Evolutionary conservation across 75 land plant species (phyloP), one percentile per base, ranked within the genome.

Genomic region (Sequoia sempervirens): DNA sequence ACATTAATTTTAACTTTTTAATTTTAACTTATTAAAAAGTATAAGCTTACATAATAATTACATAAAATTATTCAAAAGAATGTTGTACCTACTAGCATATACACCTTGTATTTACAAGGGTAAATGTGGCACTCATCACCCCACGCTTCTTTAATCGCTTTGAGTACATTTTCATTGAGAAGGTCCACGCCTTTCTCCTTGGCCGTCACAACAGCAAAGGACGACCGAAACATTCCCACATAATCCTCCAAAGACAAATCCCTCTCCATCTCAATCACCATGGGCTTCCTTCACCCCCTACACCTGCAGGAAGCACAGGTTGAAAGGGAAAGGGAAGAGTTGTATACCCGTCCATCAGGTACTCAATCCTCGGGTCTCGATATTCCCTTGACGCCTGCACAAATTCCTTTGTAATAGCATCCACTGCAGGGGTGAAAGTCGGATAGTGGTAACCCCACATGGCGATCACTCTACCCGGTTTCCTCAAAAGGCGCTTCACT

Each of bases 391-490:
- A 69, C 5, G 38, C 34, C 37, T 72, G 37, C 75, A 28, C 13
- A 5, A 72, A 36, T 0, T 82, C 66, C 2, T 61, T 36, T 45
- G 86, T 80, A 2, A 91, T 68, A 4, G 79, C 53, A 83, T 94
- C 96, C 40, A 95, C 88, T 23, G 82, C 41, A n/a, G 80, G 66
- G 80, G 79, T 79, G 43, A 89, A 84, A 28, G 40, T 26, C 9
- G 91, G 91, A 13, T 3, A 5, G 28, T 85, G 83, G 90, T 91
- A 95, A 83, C 90, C 86, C 96, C 97, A 95, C 4, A 90, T 94
- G 43, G 96, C 96, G 26, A 95, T 38, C 20, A 94, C 94, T 1
- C 97, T 96, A 68, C 89, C 81, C 3, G 94, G 94, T 32, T 85
- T 88, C 28, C 87, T 87, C 58, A 95, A 88, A 68, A 92, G 85